Conservation (phyloP, 257 asterid genomes). For the Solanum tarapatanum region DNA sequence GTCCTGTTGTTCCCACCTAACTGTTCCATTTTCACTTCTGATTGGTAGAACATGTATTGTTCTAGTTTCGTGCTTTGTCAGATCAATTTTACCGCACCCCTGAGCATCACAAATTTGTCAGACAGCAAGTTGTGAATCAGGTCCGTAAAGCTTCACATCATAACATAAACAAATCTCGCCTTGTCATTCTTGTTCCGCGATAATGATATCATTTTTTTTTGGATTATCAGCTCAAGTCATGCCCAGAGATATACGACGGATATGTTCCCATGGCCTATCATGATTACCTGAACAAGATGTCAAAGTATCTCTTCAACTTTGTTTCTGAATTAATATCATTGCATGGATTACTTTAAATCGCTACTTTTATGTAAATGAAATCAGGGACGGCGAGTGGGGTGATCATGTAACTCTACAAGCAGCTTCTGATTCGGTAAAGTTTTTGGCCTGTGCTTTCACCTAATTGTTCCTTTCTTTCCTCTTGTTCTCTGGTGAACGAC, state of each 20-base stretch:
- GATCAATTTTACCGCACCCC: slow-evolving; percentile 93
- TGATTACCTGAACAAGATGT: slow-evolving; percentile 65
- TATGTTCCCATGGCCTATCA: slow-evolving; percentile 93
- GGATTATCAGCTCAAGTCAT: slow-evolving; percentile 59
- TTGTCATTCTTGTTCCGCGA: not conserved
- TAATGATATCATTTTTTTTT: slow-evolving; percentile 10
- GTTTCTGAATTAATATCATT: slow-evolving; percentile 6
- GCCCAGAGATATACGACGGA: slow-evolving; percentile 73
- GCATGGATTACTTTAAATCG: slow-evolving; percentile 2
- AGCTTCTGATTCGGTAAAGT: slow-evolving; percentile 86
- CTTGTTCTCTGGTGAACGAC: not conserved
- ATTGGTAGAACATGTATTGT: not conserved
- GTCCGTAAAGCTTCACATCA: slow-evolving; percentile 22
- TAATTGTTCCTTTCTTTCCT: not conserved
- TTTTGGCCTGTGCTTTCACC: slow-evolving; percentile 1
- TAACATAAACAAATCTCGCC: not conserved
- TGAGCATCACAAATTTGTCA: slow-evolving; percentile 84
- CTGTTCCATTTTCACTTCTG: not conserved
- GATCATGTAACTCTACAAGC: slow-evolving; percentile 98
- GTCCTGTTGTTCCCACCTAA: not conserved
- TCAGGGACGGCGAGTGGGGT: slow-evolving; percentile 95
- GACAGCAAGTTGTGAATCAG: slow-evolving; percentile 87
- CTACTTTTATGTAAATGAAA: slow-evolving; percentile 5
- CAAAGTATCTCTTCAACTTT: slow-evolving; percentile 45
- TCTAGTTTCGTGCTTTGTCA: slow-evolving; percentile 85